Base-by-base conservation (phyloP, 176 grass and related monocot species). In the Cocos nucifera region DNA sequence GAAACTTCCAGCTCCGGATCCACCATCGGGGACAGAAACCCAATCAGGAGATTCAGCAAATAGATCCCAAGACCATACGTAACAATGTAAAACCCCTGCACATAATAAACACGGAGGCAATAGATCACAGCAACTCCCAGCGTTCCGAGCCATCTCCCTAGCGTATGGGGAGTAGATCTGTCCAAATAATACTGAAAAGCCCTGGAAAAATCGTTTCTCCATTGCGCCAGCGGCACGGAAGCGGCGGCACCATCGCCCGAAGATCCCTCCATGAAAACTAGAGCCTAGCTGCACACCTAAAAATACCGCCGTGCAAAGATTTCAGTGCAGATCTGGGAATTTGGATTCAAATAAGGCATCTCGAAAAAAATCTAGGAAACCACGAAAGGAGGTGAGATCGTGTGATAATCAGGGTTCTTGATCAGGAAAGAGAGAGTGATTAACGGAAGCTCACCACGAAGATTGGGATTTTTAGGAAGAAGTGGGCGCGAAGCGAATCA, bases 51-150 rank as follows among this genome's bases (percentile, higher is more conserved):
- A 84, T 95, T 89, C 59, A 95, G 71, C 70, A 95, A 80, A 77
- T 95, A 95, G 75, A 95, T 95, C 70, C 89, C 90, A 55, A 95
- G 74, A 10, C 90, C 90, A 54, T 95, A 95, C 75, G 73, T 83
- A 58, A 95, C 76, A 51, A 95, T 82, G 78, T 95, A 95, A 78
- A 95, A 95, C 19, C 89, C 85, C 64, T 95, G 85, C 62, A 85
- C 17, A 23, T 78, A 27, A 75, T 83, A 95, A 54, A 95, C 90
- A 27, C 90, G 59, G 67, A 95, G 74, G 16, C 63, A 62, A 60
- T 95, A 89, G 57, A 95, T 65, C 27, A 70, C 58, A 8, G 77
- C 90, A 15, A 67, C 58, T 18, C 54, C 86, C 53, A 82, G 65
- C n/a, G 90, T 95, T 57, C 77, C 82, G 25, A 95, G 12, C 90